Base-by-base conservation (phyloP, 495 filamentous ascomycete species). In the Talaromyces proteolyticus region DNA sequence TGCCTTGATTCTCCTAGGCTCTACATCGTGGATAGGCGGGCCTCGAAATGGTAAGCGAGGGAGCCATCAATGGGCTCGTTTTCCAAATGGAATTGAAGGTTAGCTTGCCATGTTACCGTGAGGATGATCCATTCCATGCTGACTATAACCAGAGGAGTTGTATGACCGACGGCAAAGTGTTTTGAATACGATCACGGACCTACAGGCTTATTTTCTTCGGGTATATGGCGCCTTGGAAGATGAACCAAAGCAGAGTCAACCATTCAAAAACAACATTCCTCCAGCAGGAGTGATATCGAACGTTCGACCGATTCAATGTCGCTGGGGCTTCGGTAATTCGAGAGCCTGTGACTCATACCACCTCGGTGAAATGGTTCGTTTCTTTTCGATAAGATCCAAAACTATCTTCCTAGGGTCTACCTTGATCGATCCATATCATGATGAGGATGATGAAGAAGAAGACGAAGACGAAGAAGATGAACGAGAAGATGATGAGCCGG, bases 291-390 rank as follows among this genome's bases (percentile, higher is more conserved):
- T 44, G 17, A 17, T 16, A 23, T 20, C 25, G 11, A 51, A 44
- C 12, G 6, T n/a, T 3, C 61, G 62, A n/a, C 57, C 55, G 6
- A 67, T 66, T 21, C 84, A 91, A 57, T 95, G 90, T 63, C 83
- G 81, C 48, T 78, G 86, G 0, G 87, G 86, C 36, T 89, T 92
- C 59, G 86, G 84, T 50, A 84, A 84, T 29, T 86, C 80, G 36
- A 68, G 75, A 14, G 78, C 85, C 52, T 95, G 90, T 62, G 90
- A 95, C 64, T 81, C 84, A 4, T 95, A 88, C 62, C 88, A 95
- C 57, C 75, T 94, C 0, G 90, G 90, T 14, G 87, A 94, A 66
- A 89, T 90, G 74, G 66, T 88, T 52, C 85, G 87, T 36, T 95
- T 94, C 62, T 83, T 95, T 21, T 59, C 74, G 4, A 71, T 72